phyloP scores from a whole-genome alignment of 1,284 basidiomycete genomes.

The Ceratobasidium theobromae region DNA sequence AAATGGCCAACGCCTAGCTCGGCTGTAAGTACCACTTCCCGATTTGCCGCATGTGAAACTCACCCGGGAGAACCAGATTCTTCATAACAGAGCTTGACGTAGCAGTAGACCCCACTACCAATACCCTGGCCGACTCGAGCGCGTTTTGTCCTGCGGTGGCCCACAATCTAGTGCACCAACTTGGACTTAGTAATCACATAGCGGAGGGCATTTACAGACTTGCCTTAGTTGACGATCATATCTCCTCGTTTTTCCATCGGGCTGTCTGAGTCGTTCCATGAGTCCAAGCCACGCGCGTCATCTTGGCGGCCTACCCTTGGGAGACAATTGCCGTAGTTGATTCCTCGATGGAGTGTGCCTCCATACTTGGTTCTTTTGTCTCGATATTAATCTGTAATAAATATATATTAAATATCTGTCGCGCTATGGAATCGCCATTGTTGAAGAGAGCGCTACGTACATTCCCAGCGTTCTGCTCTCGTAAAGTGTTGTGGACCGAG shows the following conservation, averaged over 20 bases:
- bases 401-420: not conserved
- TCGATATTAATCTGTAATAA: not conserved
- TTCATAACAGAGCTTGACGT: conserved; percentile 87
- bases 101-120: conserved; percentile 78
- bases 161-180: conserved; percentile 71
- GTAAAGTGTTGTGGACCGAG: conserved; percentile 12
- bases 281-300: not conserved
- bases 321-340: conserved; percentile 14
- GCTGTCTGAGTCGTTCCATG: conserved; percentile 45
- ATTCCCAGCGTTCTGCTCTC: not conserved
- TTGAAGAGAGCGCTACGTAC: not conserved
- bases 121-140: conserved; percentile 80
- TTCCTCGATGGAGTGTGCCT: conserved; percentile 27
- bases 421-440: not conserved
- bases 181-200: not conserved
- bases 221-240: conserved; percentile 92
- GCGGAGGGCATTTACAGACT: conserved; percentile 37
- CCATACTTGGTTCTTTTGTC: not conserved
- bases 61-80: conserved; percentile 89
- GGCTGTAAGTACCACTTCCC: not conserved
- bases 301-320: conserved; percentile 13
- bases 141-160: conserved; percentile 91
- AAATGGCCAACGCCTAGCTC: conserved; percentile 76
- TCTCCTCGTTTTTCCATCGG: conserved; percentile 82
- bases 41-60: conserved; percentile 28